Evolutionary conservation across 306 rosid species (phyloP), one percentile per base, ranked within the genome.

Genomic region (Cucumis hystrix): DNA sequence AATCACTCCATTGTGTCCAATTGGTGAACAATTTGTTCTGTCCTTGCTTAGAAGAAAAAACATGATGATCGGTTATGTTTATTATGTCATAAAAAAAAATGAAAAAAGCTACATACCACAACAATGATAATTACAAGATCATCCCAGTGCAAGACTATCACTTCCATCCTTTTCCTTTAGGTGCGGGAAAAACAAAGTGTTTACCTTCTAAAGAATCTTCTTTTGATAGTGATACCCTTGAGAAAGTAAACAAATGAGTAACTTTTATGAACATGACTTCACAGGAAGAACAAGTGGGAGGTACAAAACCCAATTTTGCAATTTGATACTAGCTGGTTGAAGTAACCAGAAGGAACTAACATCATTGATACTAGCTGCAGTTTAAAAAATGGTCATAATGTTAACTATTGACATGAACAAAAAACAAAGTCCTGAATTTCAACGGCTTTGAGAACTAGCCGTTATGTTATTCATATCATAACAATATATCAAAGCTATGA

Each of bases 71-170:
- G 25, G 21, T 14, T 14, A 43, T 10, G 47, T 14, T 47, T 47
- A 43, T 45, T 45, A 23, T 25, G 49, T 47, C 14, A 21, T 0
- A n/a, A 49, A 4, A 47, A 47, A 6, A 45, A 13, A 17, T 6
- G 45, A 72, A 82, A 76, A 8, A 47, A 39, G 76, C 49, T 13
- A 57, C 93, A 74, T 82, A 95, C 99, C 90, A 95, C 99, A 6
- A 97, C 97, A 74, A 95, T 91, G 60, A 95, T 62, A 72, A 95
- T 90, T 78, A 95, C 93, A 84, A 92, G 92, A 70, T 95, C 97
- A 82, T 95, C 97, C 97, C 97, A 95, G 82, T 95, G 99, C 99
- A 74, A 89, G 89, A 81, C 99, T 92, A 79, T 95, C 99, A 43
- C 88, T 90, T 80, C 99, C 99, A 80, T 91, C 86, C 63, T 85